Evolutionary conservation across 108 stramenopile genomes (phyloP), one percentile per base, ranked within the genome.

Genomic region (Fragilaria crotonensis): DNA sequence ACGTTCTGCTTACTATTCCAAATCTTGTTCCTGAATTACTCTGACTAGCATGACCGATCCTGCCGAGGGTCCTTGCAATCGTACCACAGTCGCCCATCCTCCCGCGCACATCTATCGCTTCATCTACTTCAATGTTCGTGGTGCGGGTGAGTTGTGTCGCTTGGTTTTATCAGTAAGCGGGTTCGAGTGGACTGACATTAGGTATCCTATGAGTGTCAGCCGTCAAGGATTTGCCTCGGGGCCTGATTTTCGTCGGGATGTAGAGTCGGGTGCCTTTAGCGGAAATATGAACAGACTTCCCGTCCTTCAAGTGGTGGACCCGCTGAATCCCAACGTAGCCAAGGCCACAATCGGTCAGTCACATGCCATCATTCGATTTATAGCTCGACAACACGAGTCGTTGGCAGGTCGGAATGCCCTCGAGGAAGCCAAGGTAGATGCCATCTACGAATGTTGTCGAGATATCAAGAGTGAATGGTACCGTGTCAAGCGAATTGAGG

Each of bases 81-180:
- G n/a, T n/a, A n/a, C n/a, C n/a, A n/a, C n/a, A n/a, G n/a, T n/a
- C n/a, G n/a, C n/a, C n/a, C n/a, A n/a, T n/a, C n/a, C n/a, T n/a
- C n/a, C n/a, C n/a, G n/a, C n/a, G n/a, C n/a, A n/a, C n/a, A n/a
- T n/a, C 21, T 54, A 54, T 29, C 4, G 53, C 7, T 54, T 54
- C 27, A n/a, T 54, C 4, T 54, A 54, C 27, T 54, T 54, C n/a
- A 54, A 54, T n/a, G n/a, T 27, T 7, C 53, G 53, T 11, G 53
- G 53, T 18, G 53, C 53, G 4, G 53, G 53, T 5, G 53, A 54
- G 25, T 25, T 54, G 23, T 54, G 53, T 29, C 53, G 53, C 9
- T 23, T 54, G 25, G 30, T 29, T 7, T 29, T 54, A 29, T n/a
- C 26, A 4, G 5, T 23, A 17, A 54, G 53, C n/a, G 53, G 53